Evolutionary conservation across 2,329 filamentous ascomycete genomes (phyloP).

Genomic region (Epicoccum sorghinum): DNA sequence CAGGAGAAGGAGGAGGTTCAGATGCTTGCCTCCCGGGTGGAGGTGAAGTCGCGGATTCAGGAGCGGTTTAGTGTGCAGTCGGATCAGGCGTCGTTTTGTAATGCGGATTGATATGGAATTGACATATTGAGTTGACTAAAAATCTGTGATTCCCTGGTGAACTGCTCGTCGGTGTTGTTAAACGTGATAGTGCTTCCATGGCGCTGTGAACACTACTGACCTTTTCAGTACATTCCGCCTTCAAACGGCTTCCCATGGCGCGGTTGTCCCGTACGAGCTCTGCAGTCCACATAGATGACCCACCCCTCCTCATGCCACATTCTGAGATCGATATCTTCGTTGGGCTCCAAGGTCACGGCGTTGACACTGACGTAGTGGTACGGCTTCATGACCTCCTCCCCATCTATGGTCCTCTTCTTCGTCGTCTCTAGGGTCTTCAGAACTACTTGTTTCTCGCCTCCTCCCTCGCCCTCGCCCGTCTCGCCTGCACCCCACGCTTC

Average conservation of each 20-base stretch:
- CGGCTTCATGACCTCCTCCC: conserved; percentile 18
- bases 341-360: conserved; percentile 38
- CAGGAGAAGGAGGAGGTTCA: neutral
- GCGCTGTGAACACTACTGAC: neutral
- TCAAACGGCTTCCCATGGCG: conserved; percentile 8
- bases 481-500: conserved; percentile 28
- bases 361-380: conserved; percentile 43
- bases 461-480: conserved; percentile 13
- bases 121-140: no score
- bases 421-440: conserved; percentile 28
- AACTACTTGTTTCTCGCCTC: conserved; percentile 21
- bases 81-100: no score
- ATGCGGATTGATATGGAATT: no score
- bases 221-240: conserved; percentile 17
- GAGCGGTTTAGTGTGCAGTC: neutral
- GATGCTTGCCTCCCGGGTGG: neutral
- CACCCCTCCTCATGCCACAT: conserved; percentile 45
- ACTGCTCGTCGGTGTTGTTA: no score
- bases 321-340: conserved; percentile 35
- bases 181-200: no score
- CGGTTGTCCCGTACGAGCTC: conserved; percentile 3
- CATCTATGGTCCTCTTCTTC: conserved; percentile 16
- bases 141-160: no score
- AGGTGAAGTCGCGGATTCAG: neutral
- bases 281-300: conserved; percentile 38